These are phyloP conservation scores for Macaranga tanarius DNA, from an alignment of 441 rosid species.

Conservation along the genomic window DNA sequence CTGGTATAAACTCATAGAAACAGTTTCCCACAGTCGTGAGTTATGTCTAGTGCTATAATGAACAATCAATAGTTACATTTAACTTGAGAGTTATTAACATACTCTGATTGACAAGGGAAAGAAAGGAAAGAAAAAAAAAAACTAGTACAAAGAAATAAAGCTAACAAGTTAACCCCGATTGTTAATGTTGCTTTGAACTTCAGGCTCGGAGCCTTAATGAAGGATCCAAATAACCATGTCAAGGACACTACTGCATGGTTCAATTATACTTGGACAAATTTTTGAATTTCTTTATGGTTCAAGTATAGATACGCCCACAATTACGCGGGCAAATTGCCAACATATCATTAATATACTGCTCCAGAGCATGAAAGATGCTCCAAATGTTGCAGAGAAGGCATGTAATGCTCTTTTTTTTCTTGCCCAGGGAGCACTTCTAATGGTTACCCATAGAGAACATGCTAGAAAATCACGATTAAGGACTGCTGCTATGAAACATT, in stretches of 20 bases:
- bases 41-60: too few species aligned
- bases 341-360: slow-evolving; percentile 41
- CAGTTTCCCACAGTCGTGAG: too few species aligned
- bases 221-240: slow-evolving; percentile 69
- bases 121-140: too few species aligned
- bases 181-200: slow-evolving; percentile 45
- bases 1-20: too few species aligned
- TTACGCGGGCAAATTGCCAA: slow-evolving; percentile 42
- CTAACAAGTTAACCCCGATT: too few species aligned
- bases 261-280: slow-evolving; percentile 41
- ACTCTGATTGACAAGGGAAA: too few species aligned
- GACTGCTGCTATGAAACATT: slow-evolving; percentile 50
- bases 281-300: slow-evolving; percentile 49
- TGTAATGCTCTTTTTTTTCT: slow-evolving; percentile 71
- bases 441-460: slow-evolving; percentile 43
- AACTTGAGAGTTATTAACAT: too few species aligned
- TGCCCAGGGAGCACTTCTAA: slow-evolving; percentile 48
- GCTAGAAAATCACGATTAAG: slow-evolving; percentile 40
- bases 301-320: slow-evolving; percentile 37
- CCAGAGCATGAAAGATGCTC: slow-evolving; percentile 46
- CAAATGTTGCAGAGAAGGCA: too few species aligned
- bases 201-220: slow-evolving; percentile 50
- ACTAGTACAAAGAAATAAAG: too few species aligned
- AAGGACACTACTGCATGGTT: slow-evolving; percentile 73
- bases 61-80: too few species aligned